These are phyloP conservation scores for Leccinum fibrillosum DNA, from an alignment of 768 basidiomycete species.

Conservation along the genomic window DNA sequence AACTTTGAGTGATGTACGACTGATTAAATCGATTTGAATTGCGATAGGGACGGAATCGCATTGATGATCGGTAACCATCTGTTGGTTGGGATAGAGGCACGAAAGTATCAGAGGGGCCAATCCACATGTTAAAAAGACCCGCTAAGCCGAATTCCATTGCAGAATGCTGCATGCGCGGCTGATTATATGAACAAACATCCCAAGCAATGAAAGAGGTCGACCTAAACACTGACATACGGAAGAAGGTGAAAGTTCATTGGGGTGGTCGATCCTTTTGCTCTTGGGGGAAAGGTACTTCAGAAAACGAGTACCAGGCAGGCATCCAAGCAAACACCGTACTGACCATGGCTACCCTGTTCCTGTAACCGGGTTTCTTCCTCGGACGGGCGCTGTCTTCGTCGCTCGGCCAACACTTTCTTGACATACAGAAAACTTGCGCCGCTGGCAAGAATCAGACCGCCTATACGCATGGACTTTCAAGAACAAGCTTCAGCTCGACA, in stretches of 20 bases:
- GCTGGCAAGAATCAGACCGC: slow-evolving; percentile 26
- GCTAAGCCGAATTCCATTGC: neutral
- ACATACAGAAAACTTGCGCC: slow-evolving; percentile 31
- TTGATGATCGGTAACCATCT: neutral
- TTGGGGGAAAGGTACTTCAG: slow-evolving; percentile 11
- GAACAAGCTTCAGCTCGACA: neutral
- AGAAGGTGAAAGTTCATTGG: slow-evolving; percentile 2
- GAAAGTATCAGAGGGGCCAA: neutral
- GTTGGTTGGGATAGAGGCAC: neutral
- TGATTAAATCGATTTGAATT: neutral
- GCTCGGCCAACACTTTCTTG: slow-evolving; percentile 26
- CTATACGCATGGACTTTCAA: slow-evolving; percentile 24
- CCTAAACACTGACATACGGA: neutral
- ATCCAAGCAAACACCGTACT: neutral
- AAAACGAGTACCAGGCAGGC: neutral
- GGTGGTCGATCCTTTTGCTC: slow-evolving; percentile 5
- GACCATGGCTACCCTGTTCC: slow-evolving; percentile 7
- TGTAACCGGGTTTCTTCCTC: slow-evolving; percentile 16
- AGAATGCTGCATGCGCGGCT: neutral
- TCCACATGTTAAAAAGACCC: slow-evolving; percentile 2
- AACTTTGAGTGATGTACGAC: neutral
- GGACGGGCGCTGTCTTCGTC: slow-evolving; percentile 20
- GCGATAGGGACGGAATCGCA: neutral
- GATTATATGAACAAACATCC: neutral
- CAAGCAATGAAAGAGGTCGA: neutral